phyloP scores from a whole-genome alignment of 1,139 yeast species.

The Candida tetrigidarum region DNA sequence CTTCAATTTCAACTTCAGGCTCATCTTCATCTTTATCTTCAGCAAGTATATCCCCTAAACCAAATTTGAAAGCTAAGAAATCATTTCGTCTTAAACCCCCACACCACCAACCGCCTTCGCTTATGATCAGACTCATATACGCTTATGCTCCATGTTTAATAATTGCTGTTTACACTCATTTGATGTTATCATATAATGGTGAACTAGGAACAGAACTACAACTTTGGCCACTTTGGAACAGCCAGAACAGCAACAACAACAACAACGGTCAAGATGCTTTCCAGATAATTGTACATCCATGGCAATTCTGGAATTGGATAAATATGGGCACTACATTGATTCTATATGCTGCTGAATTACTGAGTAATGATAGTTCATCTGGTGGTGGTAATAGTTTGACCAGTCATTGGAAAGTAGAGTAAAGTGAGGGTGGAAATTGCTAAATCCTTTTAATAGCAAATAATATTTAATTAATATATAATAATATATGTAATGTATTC shows the following conservation, averaged over 20 bases:
- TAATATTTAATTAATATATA: background rate
- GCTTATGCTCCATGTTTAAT: conserved; percentile 93
- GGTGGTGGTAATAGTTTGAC: conserved; percentile 37
- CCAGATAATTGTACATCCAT: conserved; percentile 62
- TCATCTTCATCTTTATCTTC: background rate
- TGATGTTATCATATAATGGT: conserved; percentile 88
- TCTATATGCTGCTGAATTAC: conserved; percentile 79
- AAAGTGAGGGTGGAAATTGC: conserved; percentile 8
- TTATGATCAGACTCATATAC: conserved; percentile 65
- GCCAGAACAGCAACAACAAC: too few species aligned
- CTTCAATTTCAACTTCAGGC: conserved; percentile 20
- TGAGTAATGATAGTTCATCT: conserved; percentile 41
- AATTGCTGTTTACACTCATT: conserved; percentile 92
- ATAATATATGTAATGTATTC: background rate
- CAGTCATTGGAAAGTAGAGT: conserved; percentile 50
- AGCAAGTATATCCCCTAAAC: background rate
- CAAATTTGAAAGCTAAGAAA: conserved; percentile 11
- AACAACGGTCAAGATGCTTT: conserved; percentile 14
- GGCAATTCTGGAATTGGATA: conserved; percentile 98
- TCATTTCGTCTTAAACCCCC: conserved; percentile 23
- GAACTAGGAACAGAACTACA: conserved; percentile 64
- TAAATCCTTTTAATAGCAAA: background rate
- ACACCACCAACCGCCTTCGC: conserved; percentile 38
- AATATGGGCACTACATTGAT: conserved; percentile 80
- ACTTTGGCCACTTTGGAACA: conserved; percentile 59